A percentile compares a stretch with the other conserved stretches of the same genome.
Conservation (phyloP, 1,139 yeast species). For the Pichia sp. region DNA sequence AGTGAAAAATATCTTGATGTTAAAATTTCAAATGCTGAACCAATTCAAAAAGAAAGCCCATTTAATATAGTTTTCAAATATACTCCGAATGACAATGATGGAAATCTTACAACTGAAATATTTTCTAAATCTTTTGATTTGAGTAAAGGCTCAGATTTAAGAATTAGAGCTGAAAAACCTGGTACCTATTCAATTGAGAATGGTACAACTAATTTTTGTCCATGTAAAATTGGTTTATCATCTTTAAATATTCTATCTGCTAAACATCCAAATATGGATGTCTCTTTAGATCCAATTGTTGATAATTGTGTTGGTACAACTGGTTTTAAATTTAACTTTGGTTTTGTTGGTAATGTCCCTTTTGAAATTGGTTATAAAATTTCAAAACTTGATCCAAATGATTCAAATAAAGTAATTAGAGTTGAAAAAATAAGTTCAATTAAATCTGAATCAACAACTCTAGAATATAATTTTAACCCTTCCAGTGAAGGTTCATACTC, state of each 20-base stretch:
- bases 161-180: constrained; percentile 42
- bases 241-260: constrained; percentile 22
- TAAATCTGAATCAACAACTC: constrained; percentile 23
- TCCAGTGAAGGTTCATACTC: constrained; percentile 74
- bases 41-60: constrained; percentile 39
- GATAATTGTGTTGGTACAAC: constrained; percentile 92
- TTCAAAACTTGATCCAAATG: constrained; percentile 41
- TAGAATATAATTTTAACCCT: constrained; percentile 65
- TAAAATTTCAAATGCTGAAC: constrained; percentile 25
- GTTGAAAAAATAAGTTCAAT: constrained; percentile 32
- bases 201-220: constrained; percentile 56
- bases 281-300: constrained; percentile 52
- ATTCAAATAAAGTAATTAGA: constrained; percentile 28
- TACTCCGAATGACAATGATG: constrained; percentile 16
- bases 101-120: constrained; percentile 26
- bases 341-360: constrained; percentile 74
- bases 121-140: constrained; percentile 37
- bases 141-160: constrained; percentile 26
- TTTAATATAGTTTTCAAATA: constrained; percentile 38
- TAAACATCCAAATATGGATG: constrained; percentile 45
- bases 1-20: constrained; percentile 34
- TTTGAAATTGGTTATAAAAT: constrained; percentile 60
- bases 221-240: constrained; percentile 37
- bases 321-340: constrained; percentile 66
- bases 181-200: constrained; percentile 56